Percentiles rank a stretch among this genome's conserved stretches.
Conservation (phyloP, 108 stramenopile species). For the Epipyxis sp. region DNA sequence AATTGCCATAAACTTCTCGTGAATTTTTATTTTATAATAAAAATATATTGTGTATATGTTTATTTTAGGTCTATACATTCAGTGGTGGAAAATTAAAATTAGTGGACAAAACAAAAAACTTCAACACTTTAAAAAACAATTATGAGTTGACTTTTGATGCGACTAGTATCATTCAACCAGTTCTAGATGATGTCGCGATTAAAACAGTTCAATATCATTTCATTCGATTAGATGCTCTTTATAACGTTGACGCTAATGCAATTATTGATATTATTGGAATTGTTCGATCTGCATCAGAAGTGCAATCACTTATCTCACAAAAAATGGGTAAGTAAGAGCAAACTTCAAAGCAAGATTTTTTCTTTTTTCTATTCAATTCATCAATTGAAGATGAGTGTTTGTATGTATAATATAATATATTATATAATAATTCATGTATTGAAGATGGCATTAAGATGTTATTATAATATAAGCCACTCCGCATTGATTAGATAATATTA, state of each 20-base stretch:
- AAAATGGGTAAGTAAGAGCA: no score
- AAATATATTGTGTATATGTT: no score
- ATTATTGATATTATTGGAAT: slow-evolving; percentile 78
- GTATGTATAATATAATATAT: no score
- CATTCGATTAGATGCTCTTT: slow-evolving; percentile 42
- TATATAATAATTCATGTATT: no score
- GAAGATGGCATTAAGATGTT: no score
- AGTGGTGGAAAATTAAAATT: slow-evolving; percentile 77
- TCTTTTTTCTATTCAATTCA: no score
- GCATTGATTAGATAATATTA: no score
- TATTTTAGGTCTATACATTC: slow-evolving; percentile 88
- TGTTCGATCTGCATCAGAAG: slow-evolving; percentile 70
- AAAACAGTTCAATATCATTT: slow-evolving; percentile 47
- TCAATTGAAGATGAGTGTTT: no score
- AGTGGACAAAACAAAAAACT: slow-evolving; percentile 80
- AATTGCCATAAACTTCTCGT: no score
- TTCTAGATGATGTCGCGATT: slow-evolving; percentile 69
- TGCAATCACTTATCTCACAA: slow-evolving; percentile 63
- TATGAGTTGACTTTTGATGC: slow-evolving; percentile 91
- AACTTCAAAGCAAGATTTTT: no score
- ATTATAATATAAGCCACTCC: no score
- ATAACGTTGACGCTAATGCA: slow-evolving; percentile 39
- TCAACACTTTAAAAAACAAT: slow-evolving; percentile 65
- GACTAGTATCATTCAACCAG: slow-evolving; percentile 72
- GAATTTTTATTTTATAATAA: no score